Evolutionary conservation across 2,329 filamentous ascomycete species (phyloP), one percentile per base, ranked within the genome.

Genomic region (Neospermospora avenae): DNA sequence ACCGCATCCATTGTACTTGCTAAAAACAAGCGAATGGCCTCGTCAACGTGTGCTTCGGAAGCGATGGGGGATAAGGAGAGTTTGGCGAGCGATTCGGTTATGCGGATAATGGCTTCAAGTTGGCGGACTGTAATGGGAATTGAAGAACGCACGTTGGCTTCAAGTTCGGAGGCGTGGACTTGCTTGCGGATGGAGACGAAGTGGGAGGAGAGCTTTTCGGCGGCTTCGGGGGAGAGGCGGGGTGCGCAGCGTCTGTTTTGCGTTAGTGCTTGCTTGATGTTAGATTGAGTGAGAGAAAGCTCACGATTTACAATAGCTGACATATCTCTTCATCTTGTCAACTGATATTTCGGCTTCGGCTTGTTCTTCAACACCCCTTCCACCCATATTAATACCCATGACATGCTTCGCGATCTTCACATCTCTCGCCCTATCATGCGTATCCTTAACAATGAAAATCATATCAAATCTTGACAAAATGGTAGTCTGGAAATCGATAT

Each of bases 401-500:
- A 99, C 93, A 83, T 99, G 95, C 72, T 88, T 93, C 13, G 95
- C 95, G 71, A 99, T 98, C 3, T 83, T 87, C 78, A 97, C 91
- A 72, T 99, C 95, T 70, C 93, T 90, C 59, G 85, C 88, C 46
- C 91, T 84, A 63, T 93, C 91, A 74, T 99, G 95, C 63, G 96
- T 92, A 74, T 99, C 95, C 68, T 90, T 91, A 64, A 99, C 93
- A 67, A 99, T 97, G 79, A 98, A 99, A 67, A 99, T 98, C 91
- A 99, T 97, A 75, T 99, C 95, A 74, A 99, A 99, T 83, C 95
- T 90, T 2, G 93, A 98, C 66, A 99, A 74, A 70, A 99, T 98
- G 3, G 95, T 99, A 0, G 95, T 99, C 72, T 99, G 95, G 76
- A 99, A 99, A 76, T 99, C 95, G 67, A 99, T 99, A 73, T 99